These are phyloP conservation scores for Chloropicon primus DNA, from an alignment of 139 green algal genomes.

Conservation along the genomic window DNA sequence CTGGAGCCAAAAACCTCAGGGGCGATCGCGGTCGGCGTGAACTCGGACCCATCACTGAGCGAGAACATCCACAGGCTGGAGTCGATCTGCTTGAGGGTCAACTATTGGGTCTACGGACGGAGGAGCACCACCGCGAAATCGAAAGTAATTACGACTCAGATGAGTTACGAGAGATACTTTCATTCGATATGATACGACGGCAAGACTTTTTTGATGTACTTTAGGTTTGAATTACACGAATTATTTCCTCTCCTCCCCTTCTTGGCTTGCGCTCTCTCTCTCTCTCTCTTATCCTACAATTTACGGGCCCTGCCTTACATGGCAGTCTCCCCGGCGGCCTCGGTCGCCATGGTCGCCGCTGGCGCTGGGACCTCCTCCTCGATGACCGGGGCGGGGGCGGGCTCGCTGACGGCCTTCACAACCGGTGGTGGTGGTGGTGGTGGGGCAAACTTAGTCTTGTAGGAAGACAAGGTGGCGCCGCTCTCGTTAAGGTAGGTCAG, in stretches of 20 bases:
- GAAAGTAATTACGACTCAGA: not conserved
- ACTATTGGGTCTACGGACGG: not conserved
- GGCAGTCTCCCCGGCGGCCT: not conserved
- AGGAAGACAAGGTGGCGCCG: not conserved
- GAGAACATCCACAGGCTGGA: not conserved
- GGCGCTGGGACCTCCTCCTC: not conserved
- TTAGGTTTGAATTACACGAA: too few species aligned
- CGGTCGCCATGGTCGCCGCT: not conserved
- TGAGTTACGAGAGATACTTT: not conserved
- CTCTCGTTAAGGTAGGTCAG: not conserved
- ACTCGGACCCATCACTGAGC: not conserved
- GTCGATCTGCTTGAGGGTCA: not conserved
- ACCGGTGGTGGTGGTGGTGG: not conserved
- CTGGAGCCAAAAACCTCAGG: not conserved
- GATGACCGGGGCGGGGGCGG: not conserved
- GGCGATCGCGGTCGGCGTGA: not conserved
- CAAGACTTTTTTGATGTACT: too few species aligned
- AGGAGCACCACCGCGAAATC: not conserved
- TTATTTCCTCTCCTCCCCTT: not conserved
- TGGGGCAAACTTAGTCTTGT: not conserved
- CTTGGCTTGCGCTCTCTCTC: not conserved
- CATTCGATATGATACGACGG: not conserved
- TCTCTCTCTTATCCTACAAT: not conserved
- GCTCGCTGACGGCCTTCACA: not conserved
- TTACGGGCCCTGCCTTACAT: not conserved